Percentiles rank a stretch among this genome's conserved stretches.
Evolutionary conservation across 371 early-diverging fungal species (phyloP).

Genomic region (Pancytospora philotis): DNA sequence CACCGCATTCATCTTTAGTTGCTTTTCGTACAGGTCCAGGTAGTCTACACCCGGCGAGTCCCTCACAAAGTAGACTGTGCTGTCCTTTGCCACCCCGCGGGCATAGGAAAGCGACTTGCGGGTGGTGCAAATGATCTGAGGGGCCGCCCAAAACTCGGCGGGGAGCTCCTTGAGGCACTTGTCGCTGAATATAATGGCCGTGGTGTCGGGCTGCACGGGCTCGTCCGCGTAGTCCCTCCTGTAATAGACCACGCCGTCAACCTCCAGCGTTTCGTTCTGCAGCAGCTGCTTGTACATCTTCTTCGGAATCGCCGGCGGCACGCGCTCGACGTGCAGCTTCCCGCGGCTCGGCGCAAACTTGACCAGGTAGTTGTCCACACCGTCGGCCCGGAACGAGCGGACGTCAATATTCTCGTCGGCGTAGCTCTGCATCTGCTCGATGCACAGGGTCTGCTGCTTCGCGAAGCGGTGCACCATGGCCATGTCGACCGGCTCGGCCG

Average conservation of each 20-base stretch:
- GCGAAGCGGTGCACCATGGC: neutral
- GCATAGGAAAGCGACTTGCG: neutral
- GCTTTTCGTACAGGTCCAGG: conserved; percentile 11
- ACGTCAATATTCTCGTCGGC: conserved; percentile 24
- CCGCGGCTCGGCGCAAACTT: conserved; percentile 5
- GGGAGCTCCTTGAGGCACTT: neutral
- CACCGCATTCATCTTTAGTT: conserved; percentile 5
- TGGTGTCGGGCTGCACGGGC: conserved; percentile 14
- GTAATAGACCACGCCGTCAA: conserved; percentile 27
- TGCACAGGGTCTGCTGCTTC: conserved; percentile 8
- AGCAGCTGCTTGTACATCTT: conserved; percentile 22
- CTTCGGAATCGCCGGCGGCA: conserved; percentile 40
- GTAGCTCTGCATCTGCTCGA: conserved; percentile 12
- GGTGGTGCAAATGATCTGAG: neutral
- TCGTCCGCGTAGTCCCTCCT: conserved; percentile 38
- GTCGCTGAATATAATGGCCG: conserved; percentile 26
- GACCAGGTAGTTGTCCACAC: conserved; percentile 27
- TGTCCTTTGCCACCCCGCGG: neutral
- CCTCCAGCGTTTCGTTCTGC: neutral
- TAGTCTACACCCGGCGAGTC: conserved; percentile 18
- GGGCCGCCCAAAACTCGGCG: neutral
- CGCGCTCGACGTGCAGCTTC: conserved; percentile 32
- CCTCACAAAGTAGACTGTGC: neutral
- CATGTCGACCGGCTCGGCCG: neutral
- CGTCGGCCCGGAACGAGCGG: neutral